Conservation (phyloP, 2,329 filamentous ascomycete genomes). For the Truncatella angustata region DNA sequence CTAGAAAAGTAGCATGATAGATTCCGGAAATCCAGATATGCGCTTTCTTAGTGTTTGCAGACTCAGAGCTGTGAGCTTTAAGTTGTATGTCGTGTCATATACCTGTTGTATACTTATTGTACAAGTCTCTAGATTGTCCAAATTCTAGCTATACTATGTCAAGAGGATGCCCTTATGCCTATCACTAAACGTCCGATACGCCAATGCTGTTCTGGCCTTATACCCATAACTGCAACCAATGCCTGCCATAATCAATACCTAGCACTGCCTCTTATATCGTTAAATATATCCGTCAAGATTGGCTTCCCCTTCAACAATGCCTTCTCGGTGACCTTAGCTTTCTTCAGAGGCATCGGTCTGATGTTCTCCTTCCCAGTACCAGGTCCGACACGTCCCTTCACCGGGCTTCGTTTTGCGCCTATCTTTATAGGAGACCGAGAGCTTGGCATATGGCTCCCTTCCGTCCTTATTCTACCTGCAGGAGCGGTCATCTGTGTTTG, state of each 20-base stretch:
- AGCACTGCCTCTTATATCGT: conserved; percentile 55
- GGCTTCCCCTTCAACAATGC: conserved; percentile 64
- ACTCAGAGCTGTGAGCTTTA: no score
- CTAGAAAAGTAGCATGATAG: no score
- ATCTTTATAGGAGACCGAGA: conserved; percentile 15
- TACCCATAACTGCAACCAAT: no score
- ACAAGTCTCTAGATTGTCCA: no score
- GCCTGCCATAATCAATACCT: conserved; percentile 6
- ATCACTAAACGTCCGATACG: background rate
- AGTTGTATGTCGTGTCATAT: no score
- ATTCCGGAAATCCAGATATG: no score
- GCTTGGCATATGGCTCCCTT: background rate
- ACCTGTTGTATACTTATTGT: background rate
- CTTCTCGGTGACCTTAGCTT: conserved; percentile 58
- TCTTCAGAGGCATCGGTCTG: conserved; percentile 47
- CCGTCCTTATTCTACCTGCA: conserved; percentile 1
- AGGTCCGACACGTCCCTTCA: conserved; percentile 7
- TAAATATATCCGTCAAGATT: conserved; percentile 74
- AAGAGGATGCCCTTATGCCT: background rate
- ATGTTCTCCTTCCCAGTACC: conserved; percentile 41
- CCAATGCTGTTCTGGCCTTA: background rate
- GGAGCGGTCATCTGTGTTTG: conserved; percentile 45
- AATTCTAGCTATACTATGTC: no score
- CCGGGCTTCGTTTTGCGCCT: conserved; percentile 25
- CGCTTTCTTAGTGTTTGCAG: no score